Conservation (phyloP, 495 filamentous ascomycete genomes). For the Cetradonia linearis region DNA sequence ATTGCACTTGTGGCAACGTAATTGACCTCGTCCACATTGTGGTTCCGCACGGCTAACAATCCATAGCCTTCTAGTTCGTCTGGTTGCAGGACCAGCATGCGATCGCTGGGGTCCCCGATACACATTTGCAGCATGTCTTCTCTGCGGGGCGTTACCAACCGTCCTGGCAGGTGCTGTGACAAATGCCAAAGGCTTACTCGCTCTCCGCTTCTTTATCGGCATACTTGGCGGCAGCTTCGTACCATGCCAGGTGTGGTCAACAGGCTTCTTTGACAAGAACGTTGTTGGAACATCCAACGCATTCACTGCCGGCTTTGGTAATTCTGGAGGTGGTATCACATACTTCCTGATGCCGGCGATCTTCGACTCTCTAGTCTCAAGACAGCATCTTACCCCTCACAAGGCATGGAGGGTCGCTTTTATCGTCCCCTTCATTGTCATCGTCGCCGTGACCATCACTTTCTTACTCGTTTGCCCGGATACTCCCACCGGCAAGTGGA, state of each 20-base stretch:
- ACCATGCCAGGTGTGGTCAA: conserved; percentile 93
- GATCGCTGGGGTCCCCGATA: conserved; percentile 74
- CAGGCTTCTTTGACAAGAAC: conserved; percentile 92
- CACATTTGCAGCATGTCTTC: conserved; percentile 66
- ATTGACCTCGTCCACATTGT: neutral
- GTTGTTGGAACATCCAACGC: conserved; percentile 87
- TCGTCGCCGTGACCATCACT: conserved; percentile 49
- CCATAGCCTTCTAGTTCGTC: conserved; percentile 60
- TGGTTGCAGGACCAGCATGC: conserved; percentile 75
- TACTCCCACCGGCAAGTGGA: conserved; percentile 76
- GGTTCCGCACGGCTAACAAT: conserved; percentile 19
- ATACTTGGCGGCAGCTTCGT: conserved; percentile 88
- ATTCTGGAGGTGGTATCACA: conserved; percentile 80
- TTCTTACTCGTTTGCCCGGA: conserved; percentile 74
- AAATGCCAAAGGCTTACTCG: conserved; percentile 58
- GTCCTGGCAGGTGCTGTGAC: conserved; percentile 70
- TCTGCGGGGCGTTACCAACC: conserved; percentile 71
- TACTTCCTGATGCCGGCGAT: conserved; percentile 92
- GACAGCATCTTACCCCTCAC: conserved; percentile 47
- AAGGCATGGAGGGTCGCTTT: conserved; percentile 79
- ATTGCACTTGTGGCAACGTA: conserved; percentile 79
- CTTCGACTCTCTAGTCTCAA: conserved; percentile 63
- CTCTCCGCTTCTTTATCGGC: conserved; percentile 83
- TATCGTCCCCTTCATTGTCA: conserved; percentile 71
- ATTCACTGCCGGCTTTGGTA: conserved; percentile 76